Percentiles rank a stretch among this genome's conserved stretches.
phyloP scores from a whole-genome alignment of 805 yeast species.

The Yarrowia sp. region DNA sequence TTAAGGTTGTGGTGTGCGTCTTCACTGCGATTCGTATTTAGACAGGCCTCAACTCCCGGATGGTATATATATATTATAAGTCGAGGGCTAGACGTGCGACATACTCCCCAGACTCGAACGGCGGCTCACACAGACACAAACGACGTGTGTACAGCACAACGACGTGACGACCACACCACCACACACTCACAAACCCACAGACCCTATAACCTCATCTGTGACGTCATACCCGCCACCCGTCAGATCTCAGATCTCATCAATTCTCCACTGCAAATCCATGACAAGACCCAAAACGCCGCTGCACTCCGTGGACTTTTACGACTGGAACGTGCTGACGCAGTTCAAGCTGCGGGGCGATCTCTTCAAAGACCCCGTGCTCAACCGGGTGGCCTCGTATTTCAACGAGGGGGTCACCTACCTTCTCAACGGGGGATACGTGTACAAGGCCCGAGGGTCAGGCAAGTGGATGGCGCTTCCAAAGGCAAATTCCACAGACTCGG shows the following conservation, averaged over 20 bases:
- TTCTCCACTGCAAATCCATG: constrained; percentile 7
- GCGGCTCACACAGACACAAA: too few species aligned
- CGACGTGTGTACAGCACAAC: too few species aligned
- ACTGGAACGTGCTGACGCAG: constrained; percentile 37
- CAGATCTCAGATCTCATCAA: constrained; percentile 13
- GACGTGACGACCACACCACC: too few species aligned
- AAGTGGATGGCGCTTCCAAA: constrained; percentile 17
- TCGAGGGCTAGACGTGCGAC: neutral
- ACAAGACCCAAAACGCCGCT: constrained; percentile 16
- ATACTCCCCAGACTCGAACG: neutral
- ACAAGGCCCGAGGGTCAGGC: constrained; percentile 21
- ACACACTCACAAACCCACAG: too few species aligned
- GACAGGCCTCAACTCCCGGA: constrained; percentile 26
- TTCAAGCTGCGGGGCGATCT: constrained; percentile 33
- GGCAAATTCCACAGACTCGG: neutral
- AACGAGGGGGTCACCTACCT: constrained; percentile 36
- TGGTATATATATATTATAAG: constrained; percentile 24
- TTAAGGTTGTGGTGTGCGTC: constrained; percentile 30
- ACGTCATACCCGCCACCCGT: constrained; percentile 6
- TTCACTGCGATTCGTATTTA: constrained; percentile 25
- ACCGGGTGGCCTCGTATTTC: constrained; percentile 28
- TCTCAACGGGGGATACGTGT: constrained; percentile 16
- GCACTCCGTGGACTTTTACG: constrained; percentile 37
- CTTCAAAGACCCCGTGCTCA: constrained; percentile 29
- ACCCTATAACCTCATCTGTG: neutral